These are phyloP conservation scores for Aspergillus brunneoviolaceus DNA, from an alignment of 2,329 filamentous ascomycete species.

Conservation along the genomic window DNA sequence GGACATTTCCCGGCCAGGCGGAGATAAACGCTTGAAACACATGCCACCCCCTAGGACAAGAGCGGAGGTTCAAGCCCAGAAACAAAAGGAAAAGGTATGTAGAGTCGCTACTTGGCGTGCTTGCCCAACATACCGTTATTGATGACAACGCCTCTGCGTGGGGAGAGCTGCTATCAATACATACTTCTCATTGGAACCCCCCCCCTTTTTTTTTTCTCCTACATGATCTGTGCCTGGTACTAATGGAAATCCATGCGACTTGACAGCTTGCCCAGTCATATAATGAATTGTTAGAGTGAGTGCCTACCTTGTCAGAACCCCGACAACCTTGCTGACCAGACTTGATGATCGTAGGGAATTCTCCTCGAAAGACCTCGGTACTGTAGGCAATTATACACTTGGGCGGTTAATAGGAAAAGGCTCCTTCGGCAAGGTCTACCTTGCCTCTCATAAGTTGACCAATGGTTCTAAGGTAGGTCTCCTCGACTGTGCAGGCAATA, in stretches of 20 bases:
- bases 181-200: neutral
- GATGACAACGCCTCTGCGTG: neutral
- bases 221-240: neutral
- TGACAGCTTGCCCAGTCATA: slow-evolving; percentile 91
- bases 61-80: slow-evolving; percentile 58
- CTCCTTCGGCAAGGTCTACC: slow-evolving; percentile 97
- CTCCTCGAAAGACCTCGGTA: slow-evolving; percentile 82
- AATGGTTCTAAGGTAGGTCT: slow-evolving; percentile 87
- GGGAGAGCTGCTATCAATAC: neutral
- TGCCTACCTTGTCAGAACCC: slow-evolving; percentile 15
- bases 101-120: neutral
- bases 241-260: slow-evolving; percentile 1
- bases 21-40: slow-evolving; percentile 37
- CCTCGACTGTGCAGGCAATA: neutral
- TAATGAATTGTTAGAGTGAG: slow-evolving; percentile 90
- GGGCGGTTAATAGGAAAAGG: slow-evolving; percentile 94
- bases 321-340: slow-evolving; percentile 1
- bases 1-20: slow-evolving; percentile 23
- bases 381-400: slow-evolving; percentile 91
- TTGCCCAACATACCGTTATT: neutral
- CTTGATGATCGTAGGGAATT: slow-evolving; percentile 68
- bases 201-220: neutral
- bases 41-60: slow-evolving; percentile 45
- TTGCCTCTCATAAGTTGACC: slow-evolving; percentile 93
- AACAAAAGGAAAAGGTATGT: slow-evolving; percentile 59